Percentiles rank a stretch among this genome's conserved stretches.
Evolutionary conservation across 306 rosid species (phyloP).

Genomic region (Herpetospermum pedunculosum): DNA sequence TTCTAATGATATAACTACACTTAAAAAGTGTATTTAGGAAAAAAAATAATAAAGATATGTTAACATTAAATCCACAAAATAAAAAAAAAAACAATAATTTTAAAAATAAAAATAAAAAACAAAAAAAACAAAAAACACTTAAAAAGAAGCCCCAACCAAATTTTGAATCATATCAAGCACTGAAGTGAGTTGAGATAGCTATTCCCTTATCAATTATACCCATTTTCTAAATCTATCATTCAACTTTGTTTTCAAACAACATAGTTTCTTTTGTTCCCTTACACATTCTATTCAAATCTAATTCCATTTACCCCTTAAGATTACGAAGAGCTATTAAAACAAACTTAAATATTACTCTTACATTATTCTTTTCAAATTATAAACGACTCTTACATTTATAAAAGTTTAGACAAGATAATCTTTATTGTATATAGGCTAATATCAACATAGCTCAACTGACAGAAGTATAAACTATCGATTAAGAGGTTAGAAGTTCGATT

Average conservation of each 20-base stretch:
- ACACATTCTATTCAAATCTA: not conserved
- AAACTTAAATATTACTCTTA: not conserved
- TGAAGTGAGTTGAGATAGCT: not conserved
- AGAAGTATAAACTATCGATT: no score
- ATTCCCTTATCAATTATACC: constrained; percentile 1
- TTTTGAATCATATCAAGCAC: constrained; percentile 4
- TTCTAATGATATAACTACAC: not conserved
- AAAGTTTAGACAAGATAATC: no score
- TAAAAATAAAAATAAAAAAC: not conserved
- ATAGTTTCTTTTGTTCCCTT: constrained; percentile 6
- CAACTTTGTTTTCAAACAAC: not conserved
- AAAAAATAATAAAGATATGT: not conserved
- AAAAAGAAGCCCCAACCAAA: not conserved
- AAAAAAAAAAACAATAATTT: not conserved
- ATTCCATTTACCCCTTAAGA: not conserved
- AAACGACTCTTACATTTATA: no score
- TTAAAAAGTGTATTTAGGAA: not conserved
- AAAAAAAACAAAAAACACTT: not conserved
- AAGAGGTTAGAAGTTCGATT: no score
- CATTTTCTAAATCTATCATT: not conserved
- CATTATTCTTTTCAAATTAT: not conserved
- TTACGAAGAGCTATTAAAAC: not conserved
- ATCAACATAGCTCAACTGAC: no score
- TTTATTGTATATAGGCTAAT: no score
- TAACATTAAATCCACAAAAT: not conserved